A percentile compares a stretch with the other conserved stretches of the same genome.
Evolutionary conservation across 2,329 filamentous ascomycete species (phyloP).

Genomic region (Talaromyces sp.): DNA sequence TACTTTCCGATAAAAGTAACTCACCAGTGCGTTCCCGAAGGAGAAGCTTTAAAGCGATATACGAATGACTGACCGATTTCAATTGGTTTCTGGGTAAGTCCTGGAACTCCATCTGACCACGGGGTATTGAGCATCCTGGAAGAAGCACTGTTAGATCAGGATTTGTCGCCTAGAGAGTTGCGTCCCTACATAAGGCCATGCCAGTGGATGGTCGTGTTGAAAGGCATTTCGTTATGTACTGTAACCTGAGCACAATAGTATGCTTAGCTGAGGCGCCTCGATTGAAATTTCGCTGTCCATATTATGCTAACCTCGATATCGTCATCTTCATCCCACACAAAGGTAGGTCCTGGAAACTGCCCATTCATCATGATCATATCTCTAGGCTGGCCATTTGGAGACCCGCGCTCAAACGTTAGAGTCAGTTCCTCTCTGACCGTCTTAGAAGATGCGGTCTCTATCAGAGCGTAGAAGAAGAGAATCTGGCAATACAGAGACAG

Average conservation of each 20-base stretch:
- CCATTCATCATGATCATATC: constrained; percentile 20
- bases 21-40: constrained; percentile 53
- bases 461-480: too few species aligned
- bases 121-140: constrained; percentile 33
- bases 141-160: too few species aligned
- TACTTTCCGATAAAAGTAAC: too few species aligned
- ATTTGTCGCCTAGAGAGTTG: too few species aligned
- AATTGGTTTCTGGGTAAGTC: constrained; percentile 51
- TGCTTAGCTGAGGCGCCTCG: too few species aligned
- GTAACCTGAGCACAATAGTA: constrained; percentile 10
- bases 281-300: too few species aligned
- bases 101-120: constrained; percentile 58
- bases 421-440: too few species aligned
- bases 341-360: constrained; percentile 16
- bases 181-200: constrained; percentile 17
- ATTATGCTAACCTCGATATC: constrained; percentile 12
- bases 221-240: constrained; percentile 16
- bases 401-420: constrained; percentile 13
- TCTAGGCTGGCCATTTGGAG: constrained; percentile 19
- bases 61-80: constrained; percentile 43
- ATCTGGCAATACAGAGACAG: too few species aligned
- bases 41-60: constrained; percentile 51
- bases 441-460: too few species aligned
- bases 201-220: constrained; percentile 17
- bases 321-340: constrained; percentile 16